Percentiles rank a stretch among this genome's conserved stretches.
phyloP scores from a whole-genome alignment of 768 basidiomycete species.

The Rhodosporidiobolus odoratus region DNA sequence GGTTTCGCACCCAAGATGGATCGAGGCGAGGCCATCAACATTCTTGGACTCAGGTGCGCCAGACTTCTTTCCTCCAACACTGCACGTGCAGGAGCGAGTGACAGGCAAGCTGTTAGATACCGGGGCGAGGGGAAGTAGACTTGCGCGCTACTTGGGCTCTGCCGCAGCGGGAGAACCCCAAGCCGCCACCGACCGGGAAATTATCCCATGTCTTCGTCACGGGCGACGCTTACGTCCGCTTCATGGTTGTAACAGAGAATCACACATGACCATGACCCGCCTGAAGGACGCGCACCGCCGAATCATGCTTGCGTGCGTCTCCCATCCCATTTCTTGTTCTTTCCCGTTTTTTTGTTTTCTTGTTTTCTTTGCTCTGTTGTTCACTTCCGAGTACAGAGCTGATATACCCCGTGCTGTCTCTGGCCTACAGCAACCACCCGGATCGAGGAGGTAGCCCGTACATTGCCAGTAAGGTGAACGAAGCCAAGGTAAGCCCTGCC shows the following conservation, averaged over 20 bases:
- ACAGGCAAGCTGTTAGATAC: too few species aligned
- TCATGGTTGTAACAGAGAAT: conserved; percentile 58
- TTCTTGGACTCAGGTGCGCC: conserved; percentile 85
- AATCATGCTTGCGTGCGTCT: conserved; percentile 73
- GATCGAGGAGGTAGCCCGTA: conserved; percentile 98
- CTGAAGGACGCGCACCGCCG: conserved; percentile 93
- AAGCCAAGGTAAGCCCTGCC: conserved; percentile 65
- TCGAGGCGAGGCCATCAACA: conserved; percentile 79
- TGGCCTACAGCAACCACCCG: conserved; percentile 65
- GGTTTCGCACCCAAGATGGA: conserved; percentile 98
- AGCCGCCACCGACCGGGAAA: too few species aligned
- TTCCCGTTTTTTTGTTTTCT: not conserved
- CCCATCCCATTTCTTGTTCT: too few species aligned
- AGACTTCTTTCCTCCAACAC: not conserved
- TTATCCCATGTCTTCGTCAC: too few species aligned
- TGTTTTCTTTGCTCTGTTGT: not conserved
- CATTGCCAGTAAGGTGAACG: conserved; percentile 96
- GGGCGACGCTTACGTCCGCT: too few species aligned
- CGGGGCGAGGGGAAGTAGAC: too few species aligned
- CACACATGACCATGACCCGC: conserved; percentile 63
- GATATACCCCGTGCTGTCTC: too few species aligned
- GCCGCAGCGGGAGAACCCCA: too few species aligned
- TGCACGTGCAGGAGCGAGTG: not conserved
- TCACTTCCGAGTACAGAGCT: not conserved
- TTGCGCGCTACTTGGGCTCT: too few species aligned